phyloP scores from a whole-genome alignment of 2,329 filamentous ascomycete species.

The Meredithiella fracta region DNA sequence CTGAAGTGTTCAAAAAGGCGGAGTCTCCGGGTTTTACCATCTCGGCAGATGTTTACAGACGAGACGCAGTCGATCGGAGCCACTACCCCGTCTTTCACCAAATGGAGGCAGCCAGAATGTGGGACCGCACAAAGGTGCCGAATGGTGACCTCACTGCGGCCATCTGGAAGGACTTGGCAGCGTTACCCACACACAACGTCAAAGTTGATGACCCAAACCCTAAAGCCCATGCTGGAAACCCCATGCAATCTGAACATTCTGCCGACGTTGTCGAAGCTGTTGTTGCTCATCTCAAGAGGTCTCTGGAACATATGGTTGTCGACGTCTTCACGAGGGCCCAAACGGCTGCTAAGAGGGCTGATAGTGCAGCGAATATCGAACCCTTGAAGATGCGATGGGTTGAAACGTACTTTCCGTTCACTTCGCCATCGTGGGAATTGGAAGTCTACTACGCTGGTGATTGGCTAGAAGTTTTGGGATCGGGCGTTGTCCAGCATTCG shows the following conservation, averaged over 20 bases:
- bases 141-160: constrained; percentile 43
- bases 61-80: constrained; percentile 85
- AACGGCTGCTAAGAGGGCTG: constrained; percentile 49
- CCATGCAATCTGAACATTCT: constrained; percentile 61
- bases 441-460: constrained; percentile 89
- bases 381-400: constrained; percentile 83
- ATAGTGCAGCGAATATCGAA: constrained; percentile 34
- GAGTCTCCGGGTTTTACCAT: constrained; percentile 69
- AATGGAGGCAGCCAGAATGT: constrained; percentile 88
- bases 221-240: constrained; percentile 62
- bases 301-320: constrained; percentile 75
- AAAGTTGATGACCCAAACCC: constrained; percentile 73
- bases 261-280: constrained; percentile 68
- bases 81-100: constrained; percentile 98
- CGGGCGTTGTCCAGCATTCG: constrained; percentile 71
- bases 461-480: constrained; percentile 94
- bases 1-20: constrained; percentile 60
- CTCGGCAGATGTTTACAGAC: constrained; percentile 83
- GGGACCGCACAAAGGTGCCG: constrained; percentile 50
- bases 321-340: constrained; percentile 72
- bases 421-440: constrained; percentile 85
- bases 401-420: constrained; percentile 95
- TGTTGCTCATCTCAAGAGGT: constrained; percentile 70
- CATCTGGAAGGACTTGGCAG: constrained; percentile 53
- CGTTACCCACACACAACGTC: constrained; percentile 56